These are phyloP conservation scores for Ceratopteris richardii DNA, from an alignment of 75 land plant genomes.

Conservation along the genomic window DNA sequence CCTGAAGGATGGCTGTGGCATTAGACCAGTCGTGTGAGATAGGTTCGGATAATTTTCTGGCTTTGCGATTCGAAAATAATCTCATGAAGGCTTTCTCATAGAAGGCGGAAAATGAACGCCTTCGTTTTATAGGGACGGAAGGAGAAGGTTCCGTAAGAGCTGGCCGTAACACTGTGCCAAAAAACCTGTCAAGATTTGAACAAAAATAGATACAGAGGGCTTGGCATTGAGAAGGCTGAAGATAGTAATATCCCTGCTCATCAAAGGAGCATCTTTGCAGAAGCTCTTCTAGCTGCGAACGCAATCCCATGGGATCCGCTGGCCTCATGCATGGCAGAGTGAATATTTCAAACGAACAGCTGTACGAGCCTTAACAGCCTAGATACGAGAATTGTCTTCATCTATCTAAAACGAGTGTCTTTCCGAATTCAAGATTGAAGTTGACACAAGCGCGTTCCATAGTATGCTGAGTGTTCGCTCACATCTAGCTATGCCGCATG, in stretches of 20 bases:
- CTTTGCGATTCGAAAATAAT: neutral
- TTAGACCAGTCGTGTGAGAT: neutral
- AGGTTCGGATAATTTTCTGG: neutral
- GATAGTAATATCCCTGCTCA: slow-evolving; percentile 1
- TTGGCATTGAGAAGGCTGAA: neutral
- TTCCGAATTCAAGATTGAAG: no score
- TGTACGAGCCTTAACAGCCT: no score
- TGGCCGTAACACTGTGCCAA: slow-evolving; percentile 1
- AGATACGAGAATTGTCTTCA: no score
- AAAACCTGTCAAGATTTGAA: neutral
- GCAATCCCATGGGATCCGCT: slow-evolving; percentile 9
- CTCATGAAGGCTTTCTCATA: neutral
- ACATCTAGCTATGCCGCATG: no score
- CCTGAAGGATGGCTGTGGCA: neutral
- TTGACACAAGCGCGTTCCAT: no score
- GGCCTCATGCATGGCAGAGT: no score
- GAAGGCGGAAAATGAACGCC: neutral
- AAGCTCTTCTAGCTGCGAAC: neutral
- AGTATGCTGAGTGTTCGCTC: no score
- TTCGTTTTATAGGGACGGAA: neutral
- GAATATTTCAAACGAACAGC: no score
- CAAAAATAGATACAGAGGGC: neutral
- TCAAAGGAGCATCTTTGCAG: neutral
- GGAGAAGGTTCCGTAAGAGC: neutral
- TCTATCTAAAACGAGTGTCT: no score